Evolutionary conservation across 2,329 filamentous ascomycete species (phyloP).

Genomic region (Xylariales sp.): DNA sequence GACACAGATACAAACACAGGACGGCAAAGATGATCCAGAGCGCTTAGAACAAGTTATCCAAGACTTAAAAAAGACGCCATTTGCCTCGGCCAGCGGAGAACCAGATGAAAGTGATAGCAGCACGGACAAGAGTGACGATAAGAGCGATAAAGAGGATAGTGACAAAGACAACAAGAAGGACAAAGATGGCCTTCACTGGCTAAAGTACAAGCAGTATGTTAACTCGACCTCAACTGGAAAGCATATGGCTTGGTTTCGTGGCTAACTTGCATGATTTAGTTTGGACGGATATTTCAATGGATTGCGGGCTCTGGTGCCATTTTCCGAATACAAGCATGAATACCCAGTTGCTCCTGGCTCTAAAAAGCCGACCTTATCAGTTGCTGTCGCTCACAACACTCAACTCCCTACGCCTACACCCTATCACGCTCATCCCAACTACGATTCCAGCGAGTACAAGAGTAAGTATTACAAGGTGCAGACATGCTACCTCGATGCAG

Average conservation of each 20-base stretch:
- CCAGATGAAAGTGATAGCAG: too few relatives aligned
- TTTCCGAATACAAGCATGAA: constrained; percentile 63
- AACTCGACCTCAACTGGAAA: background rate
- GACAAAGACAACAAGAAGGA: too few relatives aligned
- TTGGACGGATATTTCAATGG: constrained; percentile 79
- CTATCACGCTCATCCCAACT: constrained; percentile 69
- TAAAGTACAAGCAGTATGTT: constrained; percentile 39
- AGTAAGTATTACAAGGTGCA: constrained; percentile 48
- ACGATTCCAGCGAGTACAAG: constrained; percentile 52
- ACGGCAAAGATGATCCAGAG: too few relatives aligned
- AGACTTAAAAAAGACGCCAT: constrained; percentile 18
- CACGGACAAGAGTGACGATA: too few relatives aligned
- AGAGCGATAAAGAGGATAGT: too few relatives aligned
- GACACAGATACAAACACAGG: too few relatives aligned
- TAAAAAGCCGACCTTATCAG: constrained; percentile 12
- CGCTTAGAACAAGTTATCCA: constrained; percentile 11
- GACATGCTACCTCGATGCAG: constrained; percentile 60
- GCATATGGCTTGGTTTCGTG: too few relatives aligned
- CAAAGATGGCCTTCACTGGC: constrained; percentile 28
- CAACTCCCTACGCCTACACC: constrained; percentile 39
- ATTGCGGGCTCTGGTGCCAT: constrained; percentile 63
- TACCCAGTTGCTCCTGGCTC: constrained; percentile 51
- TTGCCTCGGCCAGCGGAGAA: constrained; percentile 12
- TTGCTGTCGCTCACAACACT: constrained; percentile 22
- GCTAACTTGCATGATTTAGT: constrained; percentile 40